Evolutionary conservation across 345 rosid species (phyloP).

Genomic region (Corchorus capsularis): DNA sequence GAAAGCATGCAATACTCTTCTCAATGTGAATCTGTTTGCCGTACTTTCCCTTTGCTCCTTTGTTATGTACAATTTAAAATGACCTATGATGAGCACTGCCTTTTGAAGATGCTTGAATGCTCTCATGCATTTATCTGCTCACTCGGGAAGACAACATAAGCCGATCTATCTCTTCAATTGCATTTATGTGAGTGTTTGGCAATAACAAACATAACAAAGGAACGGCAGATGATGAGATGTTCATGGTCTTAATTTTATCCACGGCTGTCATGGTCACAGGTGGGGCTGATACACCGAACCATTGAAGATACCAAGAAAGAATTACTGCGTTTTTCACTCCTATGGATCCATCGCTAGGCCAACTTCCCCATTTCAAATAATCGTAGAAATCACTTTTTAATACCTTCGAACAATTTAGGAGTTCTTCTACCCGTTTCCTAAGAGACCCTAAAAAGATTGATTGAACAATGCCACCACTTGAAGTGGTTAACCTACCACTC

Average conservation of each 20-base stretch:
- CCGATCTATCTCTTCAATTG: conserved; percentile 56
- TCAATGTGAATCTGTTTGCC: neutral
- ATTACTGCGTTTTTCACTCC: neutral
- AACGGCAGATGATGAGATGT: conserved; percentile 22
- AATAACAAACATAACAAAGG: conserved; percentile 67
- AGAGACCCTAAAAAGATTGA: conserved; percentile 67
- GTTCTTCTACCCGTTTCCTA: conserved; percentile 69
- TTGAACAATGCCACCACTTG: conserved; percentile 71
- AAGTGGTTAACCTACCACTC: conserved; percentile 59
- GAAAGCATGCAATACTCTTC: neutral
- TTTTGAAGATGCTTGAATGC: neutral
- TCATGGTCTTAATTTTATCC: conserved; percentile 54
- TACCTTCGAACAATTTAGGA: conserved; percentile 43
- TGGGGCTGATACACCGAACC: conserved; percentile 75
- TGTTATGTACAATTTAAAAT: neutral
- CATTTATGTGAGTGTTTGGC: conserved; percentile 61
- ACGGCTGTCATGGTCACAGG: conserved; percentile 44
- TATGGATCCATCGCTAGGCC: conserved; percentile 53
- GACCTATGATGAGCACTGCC: neutral
- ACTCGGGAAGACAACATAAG: conserved; percentile 28
- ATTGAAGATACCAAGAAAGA: conserved; percentile 73
- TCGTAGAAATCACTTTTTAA: conserved; percentile 41
- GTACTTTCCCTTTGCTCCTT: neutral
- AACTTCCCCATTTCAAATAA: conserved; percentile 60
- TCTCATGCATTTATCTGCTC: neutral